Evolutionary conservation across 495 filamentous ascomycete genomes (phyloP), one percentile per base, ranked within the genome.

Genomic region (Rostrohypoxylon terebratum): DNA sequence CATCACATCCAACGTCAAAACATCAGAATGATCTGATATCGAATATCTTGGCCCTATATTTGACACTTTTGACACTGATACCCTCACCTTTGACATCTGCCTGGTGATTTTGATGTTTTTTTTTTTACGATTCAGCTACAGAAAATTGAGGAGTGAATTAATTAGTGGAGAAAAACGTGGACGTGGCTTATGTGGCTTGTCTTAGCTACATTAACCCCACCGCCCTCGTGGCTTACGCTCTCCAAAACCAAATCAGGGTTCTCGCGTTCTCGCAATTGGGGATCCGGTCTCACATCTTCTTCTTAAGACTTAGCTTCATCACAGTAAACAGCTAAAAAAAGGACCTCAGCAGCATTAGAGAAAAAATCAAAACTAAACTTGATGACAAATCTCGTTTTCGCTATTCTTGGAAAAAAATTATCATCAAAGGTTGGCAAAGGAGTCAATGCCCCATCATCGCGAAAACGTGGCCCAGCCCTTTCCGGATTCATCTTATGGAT

Each of bases 401-500:
- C 34, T 28, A 44, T 14, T 54, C 42, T 20, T 38, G 51, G 44
- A 20, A 48, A 18, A 48, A n/a, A n/a, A n/a, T n/a, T n/a, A n/a
- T n/a, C n/a, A n/a, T n/a, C n/a, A n/a, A n/a, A 50, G 47, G 47
- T 50, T 23, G 21, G 18, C 47, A 23, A 23, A 53, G 62, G 47
- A 59, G 54, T 60, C 53, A 31, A 31, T 59, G 18, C 45, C 6
- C 55, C 14, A 54, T 21, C 45, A 40, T 34, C 20, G 2, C 23
- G 14, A 50, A 28, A 40, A 28, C 63, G 25, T 45, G 34, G 48
- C 47, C 38, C 31, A 40, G 5, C 47, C 61, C 54, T 64, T 45
- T 61, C 53, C 55, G 40, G 70, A 44, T 51, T 59, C 58, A 71
- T 67, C 53, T 44, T 67, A 58, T 50, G 59, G 71, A 68, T 63